These are phyloP conservation scores for Ustilago loliicola DNA, from an alignment of 1,284 basidiomycete species.

Conservation along the genomic window DNA sequence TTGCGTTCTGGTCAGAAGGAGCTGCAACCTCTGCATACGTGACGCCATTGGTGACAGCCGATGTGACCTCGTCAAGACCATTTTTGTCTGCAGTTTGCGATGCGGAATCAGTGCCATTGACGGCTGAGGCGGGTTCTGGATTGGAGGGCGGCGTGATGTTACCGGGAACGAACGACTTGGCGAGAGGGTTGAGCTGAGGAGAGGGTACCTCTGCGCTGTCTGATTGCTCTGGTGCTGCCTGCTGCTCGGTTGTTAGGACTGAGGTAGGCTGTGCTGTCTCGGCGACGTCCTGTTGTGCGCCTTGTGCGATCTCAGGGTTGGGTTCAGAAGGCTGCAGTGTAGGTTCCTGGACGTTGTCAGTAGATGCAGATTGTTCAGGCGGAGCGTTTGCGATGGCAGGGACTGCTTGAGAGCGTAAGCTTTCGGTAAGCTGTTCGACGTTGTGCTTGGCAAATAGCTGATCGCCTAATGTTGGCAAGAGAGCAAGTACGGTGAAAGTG, in stretches of 20 bases:
- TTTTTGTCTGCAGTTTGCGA: not conserved
- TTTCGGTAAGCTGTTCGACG: conserved; percentile 82
- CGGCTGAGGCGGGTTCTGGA: not conserved
- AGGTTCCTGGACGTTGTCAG: conserved; percentile 11
- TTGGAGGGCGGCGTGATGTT: conserved; percentile 1
- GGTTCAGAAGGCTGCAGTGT: conserved; percentile 12
- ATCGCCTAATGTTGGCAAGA: conserved; percentile 81
- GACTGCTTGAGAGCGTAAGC: conserved; percentile 73
- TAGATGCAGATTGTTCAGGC: conserved; percentile 62
- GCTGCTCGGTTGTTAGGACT: not conserved
- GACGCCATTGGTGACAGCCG: not conserved
- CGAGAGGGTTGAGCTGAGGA: conserved; percentile 45
- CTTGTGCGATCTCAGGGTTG: conserved; percentile 1
- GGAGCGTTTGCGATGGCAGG: conserved; percentile 14
- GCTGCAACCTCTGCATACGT: not conserved
- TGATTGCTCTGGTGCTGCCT: not conserved
- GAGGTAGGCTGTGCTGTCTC: not conserved
- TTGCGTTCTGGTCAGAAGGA: not conserved
- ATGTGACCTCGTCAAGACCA: not conserved
- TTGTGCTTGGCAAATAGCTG: conserved; percentile 83
- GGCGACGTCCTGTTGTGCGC: not conserved
- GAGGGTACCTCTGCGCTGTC: conserved; percentile 22
- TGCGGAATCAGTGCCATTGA: not conserved
- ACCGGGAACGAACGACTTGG: conserved; percentile 42
- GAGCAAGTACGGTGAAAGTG: conserved; percentile 83